Conservation (phyloP, 306 rosid genomes). For the Cicer bijugum region DNA sequence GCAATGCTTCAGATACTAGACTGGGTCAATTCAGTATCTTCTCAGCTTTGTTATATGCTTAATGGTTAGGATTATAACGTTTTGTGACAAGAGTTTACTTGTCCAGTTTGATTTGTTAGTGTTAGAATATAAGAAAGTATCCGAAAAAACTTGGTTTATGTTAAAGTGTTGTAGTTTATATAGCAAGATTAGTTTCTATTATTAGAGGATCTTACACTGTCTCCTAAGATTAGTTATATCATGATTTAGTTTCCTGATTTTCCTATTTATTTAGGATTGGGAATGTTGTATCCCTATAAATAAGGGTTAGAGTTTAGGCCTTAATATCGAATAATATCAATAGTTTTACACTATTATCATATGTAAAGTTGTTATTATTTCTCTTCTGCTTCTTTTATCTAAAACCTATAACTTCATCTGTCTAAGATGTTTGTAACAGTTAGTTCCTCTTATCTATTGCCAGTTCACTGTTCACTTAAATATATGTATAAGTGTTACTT, state of each 20-base stretch:
- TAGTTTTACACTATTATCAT: neutral
- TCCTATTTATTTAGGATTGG: constrained; percentile 8
- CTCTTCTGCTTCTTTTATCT: constrained; percentile 1
- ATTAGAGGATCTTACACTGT: neutral
- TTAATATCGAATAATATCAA: neutral
- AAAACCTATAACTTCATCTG: neutral
- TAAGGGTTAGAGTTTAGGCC: neutral
- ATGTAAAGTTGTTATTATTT: neutral
- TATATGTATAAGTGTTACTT: constrained; percentile 36
- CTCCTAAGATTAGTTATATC: neutral
- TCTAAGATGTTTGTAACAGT: neutral
- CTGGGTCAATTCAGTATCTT: constrained; percentile 29
- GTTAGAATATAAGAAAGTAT: neutral
- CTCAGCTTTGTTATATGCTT: constrained; percentile 26
- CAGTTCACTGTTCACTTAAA: constrained; percentile 26
- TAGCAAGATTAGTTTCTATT: neutral
- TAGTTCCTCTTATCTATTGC: constrained; percentile 22
- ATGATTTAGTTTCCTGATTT: neutral
- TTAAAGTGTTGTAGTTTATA: neutral
- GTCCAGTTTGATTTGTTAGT: constrained; percentile 11
- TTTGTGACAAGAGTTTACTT: constrained; percentile 16
- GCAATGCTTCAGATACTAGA: constrained; percentile 35
- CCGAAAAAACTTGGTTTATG: neutral
- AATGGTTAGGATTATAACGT: constrained; percentile 25
- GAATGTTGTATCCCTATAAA: neutral